These are phyloP conservation scores for Ganoderma lucidum DNA, from an alignment of 1,284 basidiomycete genomes.

Conservation along the genomic window DNA sequence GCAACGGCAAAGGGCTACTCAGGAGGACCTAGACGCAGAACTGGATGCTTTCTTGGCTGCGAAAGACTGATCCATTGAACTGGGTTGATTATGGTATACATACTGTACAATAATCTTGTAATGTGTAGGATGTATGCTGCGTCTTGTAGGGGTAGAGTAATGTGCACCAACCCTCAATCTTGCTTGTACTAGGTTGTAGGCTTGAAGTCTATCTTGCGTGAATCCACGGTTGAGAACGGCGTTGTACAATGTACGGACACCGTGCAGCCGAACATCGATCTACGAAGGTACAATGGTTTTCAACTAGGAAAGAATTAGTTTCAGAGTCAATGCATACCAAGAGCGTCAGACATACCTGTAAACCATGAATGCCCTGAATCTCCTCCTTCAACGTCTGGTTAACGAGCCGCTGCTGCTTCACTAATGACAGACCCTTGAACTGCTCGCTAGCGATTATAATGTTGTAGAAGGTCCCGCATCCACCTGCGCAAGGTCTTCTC, in stretches of 20 bases:
- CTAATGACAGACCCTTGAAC: slow-evolving; percentile 87
- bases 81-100: slow-evolving; percentile 23
- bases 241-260: slow-evolving; percentile 3
- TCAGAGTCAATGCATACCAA: background rate
- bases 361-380: slow-evolving; percentile 91
- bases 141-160: slow-evolving; percentile 25
- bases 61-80: slow-evolving; percentile 34
- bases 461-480: slow-evolving; percentile 96
- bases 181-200: background rate
- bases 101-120: slow-evolving; percentile 12
- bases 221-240: background rate
- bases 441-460: slow-evolving; percentile 86
- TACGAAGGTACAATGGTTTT: slow-evolving; percentile 32
- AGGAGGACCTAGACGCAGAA: slow-evolving; percentile 79
- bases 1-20: slow-evolving; percentile 57
- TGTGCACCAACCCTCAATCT: slow-evolving; percentile 12
- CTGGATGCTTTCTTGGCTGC: slow-evolving; percentile 76
- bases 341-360: slow-evolving; percentile 70
- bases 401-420: slow-evolving; percentile 96
- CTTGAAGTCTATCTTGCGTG: background rate
- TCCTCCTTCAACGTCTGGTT: slow-evolving; percentile 90
- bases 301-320: slow-evolving; percentile 12
- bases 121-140: slow-evolving; percentile 20
- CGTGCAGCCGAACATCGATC: background rate
- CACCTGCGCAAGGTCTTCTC: slow-evolving; percentile 62